Base-by-base conservation (phyloP, 176 grass and related monocot species). In the Ensete glaucum region DNA sequence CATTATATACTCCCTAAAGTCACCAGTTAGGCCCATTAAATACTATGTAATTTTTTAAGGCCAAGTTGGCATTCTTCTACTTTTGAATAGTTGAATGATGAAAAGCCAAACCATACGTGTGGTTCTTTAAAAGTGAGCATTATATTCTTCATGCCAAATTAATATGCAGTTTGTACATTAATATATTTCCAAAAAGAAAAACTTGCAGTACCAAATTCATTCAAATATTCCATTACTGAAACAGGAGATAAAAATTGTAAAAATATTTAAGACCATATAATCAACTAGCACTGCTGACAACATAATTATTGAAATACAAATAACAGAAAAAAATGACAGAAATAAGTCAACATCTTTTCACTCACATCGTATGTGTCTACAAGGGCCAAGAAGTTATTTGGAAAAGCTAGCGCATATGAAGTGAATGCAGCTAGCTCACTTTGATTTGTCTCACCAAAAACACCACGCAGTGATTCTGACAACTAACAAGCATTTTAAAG, bases 361-460 rank as follows among this genome's bases (percentile, higher is more conserved):
- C 95, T 99, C 76, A 99, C 90, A 58, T 99, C 95, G 75, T 99
- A 99, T 60, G 90, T 99, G 78, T 99, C 95, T 79, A 99, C 88
- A 58, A 99, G 90, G 43, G 95, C 88, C 56, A 99, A 86, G 62
- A 99, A 94, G 77, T 89, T 94, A 81, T 70, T 82, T 67, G 95
- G 95, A 86, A 99, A 99, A 79, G 95, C 95, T 76, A 99, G 81
- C 19, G 95, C 95, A 84, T 99, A 99, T 22, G 95, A 99, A 70
- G 59, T 71, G 81, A 99, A 99, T 82, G 95, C 90, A 52, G 84
- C 90, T 53, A 99, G 80, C 79, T 99, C 95, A 79, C 95, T 99
- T 85, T 86, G 88, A 94, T 99, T 99, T 73, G 95, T 89, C 65
- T 94, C 84, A 27, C 88, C 90, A 85, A 99, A 99, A 69, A 82